phyloP scores from a whole-genome alignment of 2,329 filamentous ascomycete genomes.

The Metarhizium sp. region DNA sequence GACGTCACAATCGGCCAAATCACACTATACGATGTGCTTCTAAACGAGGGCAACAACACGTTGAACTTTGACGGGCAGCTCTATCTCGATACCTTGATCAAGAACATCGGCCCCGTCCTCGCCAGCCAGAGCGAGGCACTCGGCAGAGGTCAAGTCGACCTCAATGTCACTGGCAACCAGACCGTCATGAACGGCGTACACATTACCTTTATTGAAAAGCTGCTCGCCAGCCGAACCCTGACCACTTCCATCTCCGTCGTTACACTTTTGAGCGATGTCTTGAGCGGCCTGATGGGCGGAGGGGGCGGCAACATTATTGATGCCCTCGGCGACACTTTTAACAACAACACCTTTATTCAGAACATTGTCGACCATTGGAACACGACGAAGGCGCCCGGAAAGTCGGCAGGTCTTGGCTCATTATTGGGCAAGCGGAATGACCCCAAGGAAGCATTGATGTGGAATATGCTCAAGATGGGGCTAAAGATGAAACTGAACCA shows the following conservation, averaged over 20 bases:
- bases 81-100: conserved; percentile 28
- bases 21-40: conserved; percentile 25
- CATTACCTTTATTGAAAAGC: conserved; percentile 33
- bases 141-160: conserved; percentile 27
- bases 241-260: conserved; percentile 26
- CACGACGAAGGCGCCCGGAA: conserved; percentile 6
- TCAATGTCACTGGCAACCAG: conserved; percentile 31
- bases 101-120: conserved; percentile 32
- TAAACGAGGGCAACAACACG: conserved; percentile 34
- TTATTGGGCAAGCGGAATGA: not conserved
- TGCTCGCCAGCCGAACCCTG: conserved; percentile 30
- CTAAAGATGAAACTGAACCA: conserved; percentile 6
- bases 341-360: conserved; percentile 29
- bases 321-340: conserved; percentile 26
- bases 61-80: conserved; percentile 30
- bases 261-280: conserved; percentile 26
- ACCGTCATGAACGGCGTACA: conserved; percentile 32
- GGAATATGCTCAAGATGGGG: conserved; percentile 7
- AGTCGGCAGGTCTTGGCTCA: not conserved
- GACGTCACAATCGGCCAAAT: conserved; percentile 30
- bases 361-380: conserved; percentile 27
- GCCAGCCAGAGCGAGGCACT: conserved; percentile 26
- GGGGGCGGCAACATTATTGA: conserved; percentile 17
- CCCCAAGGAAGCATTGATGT: conserved; percentile 7
- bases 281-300: conserved; percentile 24